Percentiles rank a stretch among this genome's conserved stretches.
Evolutionary conservation across 1,139 yeast species (phyloP).

Genomic region (Schwanniomyces etchellsii): DNA sequence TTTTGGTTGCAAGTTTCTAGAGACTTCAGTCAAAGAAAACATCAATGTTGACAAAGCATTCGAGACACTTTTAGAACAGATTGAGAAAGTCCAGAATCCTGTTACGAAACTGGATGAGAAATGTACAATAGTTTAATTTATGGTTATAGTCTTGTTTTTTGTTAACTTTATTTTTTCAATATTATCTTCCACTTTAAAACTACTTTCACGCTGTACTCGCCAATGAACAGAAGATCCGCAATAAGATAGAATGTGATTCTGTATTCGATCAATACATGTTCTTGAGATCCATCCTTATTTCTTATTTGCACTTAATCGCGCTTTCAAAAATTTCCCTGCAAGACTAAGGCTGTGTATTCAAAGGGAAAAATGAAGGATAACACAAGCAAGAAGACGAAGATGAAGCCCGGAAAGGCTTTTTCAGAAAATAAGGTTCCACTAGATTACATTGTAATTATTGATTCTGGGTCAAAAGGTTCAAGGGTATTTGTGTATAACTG

Average conservation of each 20-base stretch:
- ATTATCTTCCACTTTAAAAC: not conserved
- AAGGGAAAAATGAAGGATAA: no score
- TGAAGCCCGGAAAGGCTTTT: slow-evolving; percentile 8
- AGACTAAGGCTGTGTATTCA: no score
- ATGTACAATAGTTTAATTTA: slow-evolving; percentile 20
- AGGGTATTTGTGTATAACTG: slow-evolving; percentile 69
- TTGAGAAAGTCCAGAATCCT: slow-evolving; percentile 59
- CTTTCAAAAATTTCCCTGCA: no score
- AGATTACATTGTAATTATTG: slow-evolving; percentile 68
- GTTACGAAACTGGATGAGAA: slow-evolving; percentile 29
- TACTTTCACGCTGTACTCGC: no score
- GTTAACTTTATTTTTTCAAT: not conserved
- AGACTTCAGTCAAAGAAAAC: slow-evolving; percentile 78
- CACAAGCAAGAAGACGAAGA: no score
- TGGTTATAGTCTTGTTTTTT: not conserved
- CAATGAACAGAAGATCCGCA: no score
- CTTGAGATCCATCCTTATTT: no score
- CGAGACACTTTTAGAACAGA: slow-evolving; percentile 61
- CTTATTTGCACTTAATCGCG: no score
- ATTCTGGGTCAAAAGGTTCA: slow-evolving; percentile 82
- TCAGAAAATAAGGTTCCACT: slow-evolving; percentile 44
- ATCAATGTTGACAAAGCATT: slow-evolving; percentile 63
- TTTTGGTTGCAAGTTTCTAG: slow-evolving; percentile 65
- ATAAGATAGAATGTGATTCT: no score
- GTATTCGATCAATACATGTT: no score